A percentile compares a stretch with the other conserved stretches of the same genome.
Conservation (phyloP, 768 basidiomycete species). For the Chalciporus pseudorubinellus region DNA sequence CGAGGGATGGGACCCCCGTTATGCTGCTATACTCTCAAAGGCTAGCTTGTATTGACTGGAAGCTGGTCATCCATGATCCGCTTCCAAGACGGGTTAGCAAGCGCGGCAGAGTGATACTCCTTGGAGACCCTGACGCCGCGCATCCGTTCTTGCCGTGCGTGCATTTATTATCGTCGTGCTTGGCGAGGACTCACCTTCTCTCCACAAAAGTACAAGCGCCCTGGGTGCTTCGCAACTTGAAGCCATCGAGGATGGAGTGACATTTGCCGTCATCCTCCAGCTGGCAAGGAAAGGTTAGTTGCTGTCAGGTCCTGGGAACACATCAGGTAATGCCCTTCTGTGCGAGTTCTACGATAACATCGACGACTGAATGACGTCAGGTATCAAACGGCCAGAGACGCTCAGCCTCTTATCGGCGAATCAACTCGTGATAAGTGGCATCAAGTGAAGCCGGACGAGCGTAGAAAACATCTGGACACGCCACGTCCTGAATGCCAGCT, state of each 20-base stretch:
- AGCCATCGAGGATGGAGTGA: slow-evolving; percentile 43
- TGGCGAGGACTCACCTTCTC: neutral
- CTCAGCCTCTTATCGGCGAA: slow-evolving; percentile 27
- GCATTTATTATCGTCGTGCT: neutral
- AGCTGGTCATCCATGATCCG: slow-evolving; percentile 37
- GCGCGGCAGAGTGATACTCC: slow-evolving; percentile 18
- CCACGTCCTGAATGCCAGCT: slow-evolving; percentile 25
- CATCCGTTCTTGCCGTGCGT: slow-evolving; percentile 32
- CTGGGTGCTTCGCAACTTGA: slow-evolving; percentile 43
- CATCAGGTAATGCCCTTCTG: no score
- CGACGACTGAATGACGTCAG: slow-evolving; percentile 6
- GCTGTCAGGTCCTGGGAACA: slow-evolving; percentile 16
- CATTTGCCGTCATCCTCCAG: no score
- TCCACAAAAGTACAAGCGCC: slow-evolving; percentile 12
- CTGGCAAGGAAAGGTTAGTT: slow-evolving; percentile 8
- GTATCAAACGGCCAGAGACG: slow-evolving; percentile 22
- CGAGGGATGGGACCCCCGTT: slow-evolving; percentile 25
- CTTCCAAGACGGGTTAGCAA: slow-evolving; percentile 37
- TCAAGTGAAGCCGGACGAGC: slow-evolving; percentile 14
- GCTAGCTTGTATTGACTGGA: slow-evolving; percentile 38
- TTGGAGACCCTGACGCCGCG: slow-evolving; percentile 31
- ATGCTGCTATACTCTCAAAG: slow-evolving; percentile 21
- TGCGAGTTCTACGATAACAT: no score
- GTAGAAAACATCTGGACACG: slow-evolving; percentile 14
- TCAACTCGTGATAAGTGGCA: slow-evolving; percentile 26